Base-by-base conservation (phyloP, 2,329 filamentous ascomycete genomes). In the Graphiopsis chlorocephala region DNA sequence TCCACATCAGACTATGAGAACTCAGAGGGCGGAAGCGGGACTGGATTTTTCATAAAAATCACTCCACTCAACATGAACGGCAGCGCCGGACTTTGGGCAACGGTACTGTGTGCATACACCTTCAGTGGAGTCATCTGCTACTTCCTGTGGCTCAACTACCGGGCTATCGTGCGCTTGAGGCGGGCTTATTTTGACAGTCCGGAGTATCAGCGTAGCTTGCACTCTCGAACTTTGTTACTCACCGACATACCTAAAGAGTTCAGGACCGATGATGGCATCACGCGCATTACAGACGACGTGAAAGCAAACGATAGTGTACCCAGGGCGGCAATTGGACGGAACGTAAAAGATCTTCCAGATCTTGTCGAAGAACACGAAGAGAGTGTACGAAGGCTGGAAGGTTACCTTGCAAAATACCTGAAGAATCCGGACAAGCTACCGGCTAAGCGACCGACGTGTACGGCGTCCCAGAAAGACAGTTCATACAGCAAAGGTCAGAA, bases 61-160 rank as follows among this genome's bases (percentile, higher is more conserved):
- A 88, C 86, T 1, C 45, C 45, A 4, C 23, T 23, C 2, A 20
- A 25, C 20, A 48, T 20, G 45, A 25, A 45, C 7, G 45, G 45
- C 6, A 48, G n/a, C 20, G 15, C 11, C 45, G 38, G 38, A 23
- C 20, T 85, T 48, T 89, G 87, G 87, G 83, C 82, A 50, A 85
- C 87, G 70, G 77, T 82, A 3, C 76, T 82, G 3, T 78, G 83
- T 60, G 84, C 86, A 4, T 89, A 85, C 80, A 67, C 88, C 0
- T 91, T 93, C 74, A 89, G 94, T 75, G 75, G 89, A n/a, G 84
- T 92, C 23, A 84, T 97, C 15, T 88, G 86, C 65, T 89, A 84
- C 62, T 96, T 96, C 70, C 79, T 99, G 29, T 99, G 93, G 93
- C 89, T 85, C 81, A 98, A 97, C 73, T 98, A 98, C 77, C 84